Percentiles rank a stretch among this genome's conserved stretches.
phyloP scores from a whole-genome alignment of 208 protist genomes.

The Acanthamoeba sp. region DNA sequence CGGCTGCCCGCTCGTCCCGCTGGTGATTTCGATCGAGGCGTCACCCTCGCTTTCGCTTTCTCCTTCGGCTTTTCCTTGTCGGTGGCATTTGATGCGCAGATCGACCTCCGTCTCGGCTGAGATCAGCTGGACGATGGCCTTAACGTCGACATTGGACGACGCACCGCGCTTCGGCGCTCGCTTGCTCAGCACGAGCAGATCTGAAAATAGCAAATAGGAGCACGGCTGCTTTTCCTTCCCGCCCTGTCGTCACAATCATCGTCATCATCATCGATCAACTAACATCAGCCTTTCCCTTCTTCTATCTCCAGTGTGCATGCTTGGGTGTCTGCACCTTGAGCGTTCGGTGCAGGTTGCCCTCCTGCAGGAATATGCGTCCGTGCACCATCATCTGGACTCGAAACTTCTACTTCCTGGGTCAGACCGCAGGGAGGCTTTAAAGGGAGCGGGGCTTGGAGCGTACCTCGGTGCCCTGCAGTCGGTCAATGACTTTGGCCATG shows the following conservation, averaged over 20 bases:
- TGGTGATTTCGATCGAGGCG: background rate
- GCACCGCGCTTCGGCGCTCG: background rate
- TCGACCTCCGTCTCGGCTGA: background rate
- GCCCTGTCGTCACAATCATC: background rate
- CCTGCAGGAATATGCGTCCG: background rate
- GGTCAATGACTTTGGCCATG: background rate
- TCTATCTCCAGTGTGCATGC: background rate
- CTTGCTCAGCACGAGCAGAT: slow-evolving; percentile 7
- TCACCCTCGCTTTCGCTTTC: background rate
- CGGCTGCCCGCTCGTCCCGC: background rate
- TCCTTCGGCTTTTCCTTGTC: too few species aligned
- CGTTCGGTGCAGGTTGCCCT: background rate
- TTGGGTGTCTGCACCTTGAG: background rate
- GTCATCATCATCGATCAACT: too few species aligned
- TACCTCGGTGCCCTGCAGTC: background rate
- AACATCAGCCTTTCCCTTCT: too few species aligned
- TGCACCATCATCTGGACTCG: background rate
- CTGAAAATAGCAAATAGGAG: background rate
- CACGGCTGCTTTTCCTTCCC: background rate
- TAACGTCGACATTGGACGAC: background rate
- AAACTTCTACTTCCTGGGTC: background rate
- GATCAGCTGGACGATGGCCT: background rate
- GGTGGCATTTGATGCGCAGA: too few species aligned
- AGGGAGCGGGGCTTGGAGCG: background rate
- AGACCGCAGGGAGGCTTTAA: background rate